Conservation (phyloP, 192 early-diverging fungal species). For the Coemansia furcata region DNA sequence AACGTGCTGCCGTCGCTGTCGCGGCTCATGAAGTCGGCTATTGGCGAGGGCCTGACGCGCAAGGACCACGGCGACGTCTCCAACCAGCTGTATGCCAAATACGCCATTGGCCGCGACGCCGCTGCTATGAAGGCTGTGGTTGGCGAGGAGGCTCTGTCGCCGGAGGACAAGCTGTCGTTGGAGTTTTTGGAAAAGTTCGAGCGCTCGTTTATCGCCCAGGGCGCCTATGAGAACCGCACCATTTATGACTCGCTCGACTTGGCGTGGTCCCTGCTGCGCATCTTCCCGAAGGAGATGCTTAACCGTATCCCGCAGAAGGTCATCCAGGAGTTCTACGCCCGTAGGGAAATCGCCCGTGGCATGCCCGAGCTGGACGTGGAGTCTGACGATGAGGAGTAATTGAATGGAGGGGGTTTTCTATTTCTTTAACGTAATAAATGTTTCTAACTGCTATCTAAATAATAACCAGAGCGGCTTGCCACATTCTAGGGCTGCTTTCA, state of each 20-base stretch:
- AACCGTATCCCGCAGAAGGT: slow-evolving; percentile 98
- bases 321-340: slow-evolving; percentile 91
- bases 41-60: slow-evolving; percentile 96
- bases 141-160: slow-evolving; percentile 97
- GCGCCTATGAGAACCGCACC: slow-evolving; percentile 92
- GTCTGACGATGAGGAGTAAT: slow-evolving; percentile 20
- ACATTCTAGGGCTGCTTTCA: too few relatives aligned
- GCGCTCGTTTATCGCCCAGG: slow-evolving; percentile 95
- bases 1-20: slow-evolving; percentile 98
- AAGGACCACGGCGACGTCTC: slow-evolving; percentile 99
- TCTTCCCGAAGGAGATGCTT: slow-evolving; percentile 99
- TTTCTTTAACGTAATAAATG: background rate
- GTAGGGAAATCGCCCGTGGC: slow-evolving; percentile 35
- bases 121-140: slow-evolving; percentile 99
- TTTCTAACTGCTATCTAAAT: background rate
- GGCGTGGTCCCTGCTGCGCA: slow-evolving; percentile 97
- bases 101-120: slow-evolving; percentile 98
- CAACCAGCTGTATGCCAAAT: slow-evolving; percentile 99
- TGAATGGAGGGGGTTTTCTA: background rate
- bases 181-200: slow-evolving; percentile 99
- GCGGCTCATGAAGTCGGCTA: slow-evolving; percentile 98
- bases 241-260: slow-evolving; percentile 96
- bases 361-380: slow-evolving; percentile 22
- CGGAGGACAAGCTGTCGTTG: slow-evolving; percentile 94
- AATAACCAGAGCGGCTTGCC: too few relatives aligned